Percentiles rank a stretch among this genome's conserved stretches.
Conservation (phyloP, 2,329 filamentous ascomycete species). For the Grosmannia clavigera region DNA sequence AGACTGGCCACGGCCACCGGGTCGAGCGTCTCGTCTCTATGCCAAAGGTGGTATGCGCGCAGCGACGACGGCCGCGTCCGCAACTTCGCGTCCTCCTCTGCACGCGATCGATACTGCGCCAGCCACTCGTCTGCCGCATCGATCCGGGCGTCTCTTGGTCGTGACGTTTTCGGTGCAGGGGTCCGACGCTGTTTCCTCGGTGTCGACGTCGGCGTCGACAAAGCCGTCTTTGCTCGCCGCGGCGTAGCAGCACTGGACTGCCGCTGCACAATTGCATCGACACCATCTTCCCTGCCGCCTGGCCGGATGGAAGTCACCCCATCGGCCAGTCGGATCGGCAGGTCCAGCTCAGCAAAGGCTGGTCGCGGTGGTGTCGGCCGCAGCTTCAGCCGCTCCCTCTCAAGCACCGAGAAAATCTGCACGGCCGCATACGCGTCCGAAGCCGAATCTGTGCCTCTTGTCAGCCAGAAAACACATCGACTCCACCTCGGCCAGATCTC, state of each 20-base stretch:
- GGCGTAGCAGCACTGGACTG: neutral
- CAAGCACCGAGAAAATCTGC: conserved; percentile 60
- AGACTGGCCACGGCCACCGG: conserved; percentile 38
- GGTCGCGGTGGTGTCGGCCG: conserved; percentile 61
- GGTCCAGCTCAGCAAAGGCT: conserved; percentile 51
- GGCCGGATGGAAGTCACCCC: neutral
- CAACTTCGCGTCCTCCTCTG: conserved; percentile 1
- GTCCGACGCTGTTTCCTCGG: conserved; percentile 2
- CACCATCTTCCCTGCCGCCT: conserved; percentile 1
- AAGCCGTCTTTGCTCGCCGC: neutral
- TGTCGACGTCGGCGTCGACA: neutral
- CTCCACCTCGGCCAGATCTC: too few relatives aligned
- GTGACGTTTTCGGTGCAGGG: conserved; percentile 4
- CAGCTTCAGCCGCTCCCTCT: conserved; percentile 53
- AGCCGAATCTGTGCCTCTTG: conserved; percentile 48
- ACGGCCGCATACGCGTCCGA: conserved; percentile 72
- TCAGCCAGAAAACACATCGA: conserved; percentile 15
- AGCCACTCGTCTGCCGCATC: conserved; percentile 28
- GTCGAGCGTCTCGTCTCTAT: conserved; percentile 34
- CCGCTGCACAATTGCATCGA: neutral
- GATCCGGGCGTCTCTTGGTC: conserved; percentile 28
- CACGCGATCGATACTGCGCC: conserved; percentile 20
- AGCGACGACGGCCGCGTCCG: conserved; percentile 24
- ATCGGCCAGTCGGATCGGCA: conserved; percentile 30
- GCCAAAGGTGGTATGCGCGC: conserved; percentile 54